Evolutionary conservation across 2,329 filamentous ascomycete genomes (phyloP).

Genomic region (Talaromyces atroroseus): DNA sequence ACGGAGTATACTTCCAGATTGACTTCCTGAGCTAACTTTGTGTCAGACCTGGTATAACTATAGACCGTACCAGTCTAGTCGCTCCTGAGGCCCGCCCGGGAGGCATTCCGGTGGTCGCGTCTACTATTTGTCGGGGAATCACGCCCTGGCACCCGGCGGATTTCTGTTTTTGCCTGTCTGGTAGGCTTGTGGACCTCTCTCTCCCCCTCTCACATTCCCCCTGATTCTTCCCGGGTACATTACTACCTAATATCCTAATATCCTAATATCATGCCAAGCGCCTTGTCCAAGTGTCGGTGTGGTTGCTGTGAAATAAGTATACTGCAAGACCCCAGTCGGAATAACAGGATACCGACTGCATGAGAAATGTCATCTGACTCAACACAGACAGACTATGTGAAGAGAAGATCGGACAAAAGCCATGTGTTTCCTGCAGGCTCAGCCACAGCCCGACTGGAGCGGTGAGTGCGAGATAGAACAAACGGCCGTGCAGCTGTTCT

Average conservation of each 20-base stretch:
- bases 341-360: background rate
- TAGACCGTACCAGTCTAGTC: background rate
- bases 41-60: too few relatives aligned
- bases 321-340: background rate
- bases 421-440: background rate
- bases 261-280: too few relatives aligned
- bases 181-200: too few relatives aligned
- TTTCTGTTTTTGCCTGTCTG: too few relatives aligned
- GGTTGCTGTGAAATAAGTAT: too few relatives aligned
- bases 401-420: background rate
- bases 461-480: background rate
- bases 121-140: slow-evolving; percentile 3
- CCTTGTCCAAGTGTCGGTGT: too few relatives aligned
- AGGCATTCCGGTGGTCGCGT: slow-evolving; percentile 1
- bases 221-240: too few relatives aligned
- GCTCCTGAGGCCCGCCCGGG: background rate
- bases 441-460: background rate
- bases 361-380: background rate
- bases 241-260: too few relatives aligned
- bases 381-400: too few relatives aligned
- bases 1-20: background rate
- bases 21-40: background rate
- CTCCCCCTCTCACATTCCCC: too few relatives aligned
- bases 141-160: background rate
- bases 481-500: background rate